Base-by-base conservation (phyloP, 2,329 filamentous ascomycete genomes). In the Rhexocercosporidium sp. region DNA sequence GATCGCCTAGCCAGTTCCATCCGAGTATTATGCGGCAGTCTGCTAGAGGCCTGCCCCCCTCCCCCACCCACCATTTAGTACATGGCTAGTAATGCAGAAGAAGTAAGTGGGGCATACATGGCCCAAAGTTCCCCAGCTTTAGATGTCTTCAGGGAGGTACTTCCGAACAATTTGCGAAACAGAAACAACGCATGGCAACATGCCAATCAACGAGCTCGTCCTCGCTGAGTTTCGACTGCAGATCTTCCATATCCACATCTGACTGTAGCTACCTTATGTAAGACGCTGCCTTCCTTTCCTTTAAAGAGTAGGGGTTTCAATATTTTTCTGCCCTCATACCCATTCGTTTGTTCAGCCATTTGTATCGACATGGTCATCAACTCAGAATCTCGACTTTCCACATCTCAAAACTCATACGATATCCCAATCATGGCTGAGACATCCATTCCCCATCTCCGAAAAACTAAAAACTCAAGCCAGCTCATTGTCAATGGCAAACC, bases 401-500 rank as follows among this genome's bases (percentile, higher is more conserved):
- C 54, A 39, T 14, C 47, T 2, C 20, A 57, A 29, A 41, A 46
- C 22, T 44, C 57, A 9, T 27, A 27, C 57, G 31, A 41, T 14
- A 31, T 44, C 20, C 39, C 57, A 31, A 60, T 29, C 18, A 47
- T 60, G 57, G 27, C 39, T 27, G 57, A 60, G 9, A 9, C 20
- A 27, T 60, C 57, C 16, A 65, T 68, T 25, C 70, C 68, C 14
- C 59, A 69, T 29, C 66, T 71, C 20, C 63, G 59, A 12, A 64
- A 66, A 53, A 69, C 67, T 3, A 68, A 71, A 27, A 69, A 53
- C 5, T 76, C 76, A 47, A 74, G 70, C 7, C 79, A 79, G 22
- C 75, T 81, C 49, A 74, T 80, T 3, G 74, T 81, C 66, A 76
- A 80, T 59, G 77, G 76, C 20, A 76, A 80, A 53, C 79, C 79